A percentile compares a stretch with the other conserved stretches of the same genome.
phyloP scores from a whole-genome alignment of 176 grass and related monocot species.

The Lolium multiflorum region DNA sequence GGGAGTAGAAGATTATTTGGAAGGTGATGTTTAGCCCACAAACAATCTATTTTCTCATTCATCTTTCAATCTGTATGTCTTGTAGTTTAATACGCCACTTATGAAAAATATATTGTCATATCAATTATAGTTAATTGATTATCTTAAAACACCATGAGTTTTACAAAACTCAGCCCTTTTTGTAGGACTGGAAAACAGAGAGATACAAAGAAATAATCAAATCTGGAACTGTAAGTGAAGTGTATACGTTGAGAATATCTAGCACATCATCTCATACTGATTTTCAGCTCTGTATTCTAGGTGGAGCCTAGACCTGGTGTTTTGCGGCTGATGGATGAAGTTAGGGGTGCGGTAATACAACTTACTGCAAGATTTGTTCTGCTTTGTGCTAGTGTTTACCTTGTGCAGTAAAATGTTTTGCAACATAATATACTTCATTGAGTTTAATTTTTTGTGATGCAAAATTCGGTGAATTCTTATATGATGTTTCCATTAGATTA shows the following conservation, averaged over 20 bases:
- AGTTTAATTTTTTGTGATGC: background rate
- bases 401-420: background rate
- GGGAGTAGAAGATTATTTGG: background rate
- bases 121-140: background rate
- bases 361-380: slow-evolving; percentile 13
- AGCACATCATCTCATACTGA: slow-evolving; percentile 16
- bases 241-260: background rate
- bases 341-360: slow-evolving; percentile 91
- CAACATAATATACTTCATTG: background rate
- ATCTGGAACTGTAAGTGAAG: slow-evolving; percentile 83
- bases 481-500: background rate
- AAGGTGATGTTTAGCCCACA: background rate
- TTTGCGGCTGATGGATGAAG: slow-evolving; percentile 91
- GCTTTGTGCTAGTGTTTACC: background rate
- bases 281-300: slow-evolving; percentile 47
- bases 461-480: background rate
- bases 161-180: slow-evolving; percentile 11
- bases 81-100: background rate
- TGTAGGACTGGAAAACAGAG: slow-evolving; percentile 98
- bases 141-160: background rate
- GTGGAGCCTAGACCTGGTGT: slow-evolving; percentile 89
- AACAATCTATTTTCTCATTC: slow-evolving; percentile 1
- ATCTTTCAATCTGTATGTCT: slow-evolving; percentile 12
- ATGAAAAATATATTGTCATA: background rate
- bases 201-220: slow-evolving; percentile 97